Evolutionary conservation across 768 basidiomycete species (phyloP), one percentile per base, ranked within the genome.

Genomic region (Lactarius quietus): DNA sequence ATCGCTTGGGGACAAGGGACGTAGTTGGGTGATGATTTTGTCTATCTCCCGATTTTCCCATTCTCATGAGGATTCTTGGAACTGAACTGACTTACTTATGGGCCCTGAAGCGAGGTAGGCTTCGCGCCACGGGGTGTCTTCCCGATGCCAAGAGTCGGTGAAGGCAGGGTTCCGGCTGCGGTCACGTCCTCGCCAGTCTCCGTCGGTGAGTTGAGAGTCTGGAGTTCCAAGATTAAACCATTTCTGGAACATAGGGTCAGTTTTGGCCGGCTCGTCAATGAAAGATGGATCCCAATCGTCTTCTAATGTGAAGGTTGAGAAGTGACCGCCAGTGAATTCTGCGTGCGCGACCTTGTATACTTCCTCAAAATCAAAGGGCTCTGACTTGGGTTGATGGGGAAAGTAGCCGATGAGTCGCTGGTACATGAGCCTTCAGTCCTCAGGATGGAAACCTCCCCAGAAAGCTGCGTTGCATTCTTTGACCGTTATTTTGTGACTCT

Each of bases 251-350:
- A 33, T 33, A 3, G 8, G 33, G 33, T 33, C 33, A 33, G 33
- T 4, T 6, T 51, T 17, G 0, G 48, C 35, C 0, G 5, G 3
- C 1, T 17, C 31, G 15, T 10, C 23, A 1, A 23, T 1, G 1
- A 17, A 31, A 1, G 9, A 31, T 1, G 23, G n/a, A 3, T 61
- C 59, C 48, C 35, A 28, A 1, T 20, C 18, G 3, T 61, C 48
- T 0, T 28, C 23, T 3, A 52, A 0, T 0, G 33, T 23, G 0
- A 60, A 26, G 6, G 33, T 23, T 1, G 45, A 17, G 7, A 51
- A 28, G 5, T 26, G 48, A 4, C 26, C 8, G 0, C 12, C 12
- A 0, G 26, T 18, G 6, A 52, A 36, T 1, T 36, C n/a, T 1
- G 18, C 35, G 0, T 18, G 4, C 1, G 59, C 59, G 0, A 61